These are phyloP conservation scores for Platanthera zijinensis DNA, from an alignment of 106 monocot species.

Conservation along the genomic window DNA sequence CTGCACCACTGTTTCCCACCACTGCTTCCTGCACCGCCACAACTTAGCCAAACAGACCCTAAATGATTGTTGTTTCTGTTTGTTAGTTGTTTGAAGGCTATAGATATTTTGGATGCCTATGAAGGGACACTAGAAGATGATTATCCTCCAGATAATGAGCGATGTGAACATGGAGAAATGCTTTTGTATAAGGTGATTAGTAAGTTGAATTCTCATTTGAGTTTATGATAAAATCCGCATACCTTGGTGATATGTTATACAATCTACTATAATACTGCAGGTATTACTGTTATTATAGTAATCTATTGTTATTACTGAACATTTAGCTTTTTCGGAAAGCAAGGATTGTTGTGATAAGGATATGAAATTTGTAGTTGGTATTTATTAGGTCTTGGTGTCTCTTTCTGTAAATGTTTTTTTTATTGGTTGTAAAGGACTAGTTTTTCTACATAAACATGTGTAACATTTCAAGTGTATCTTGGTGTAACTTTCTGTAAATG, in stretches of 20 bases:
- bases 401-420: not conserved
- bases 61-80: conserved; percentile 2
- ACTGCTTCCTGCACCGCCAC: too few species aligned
- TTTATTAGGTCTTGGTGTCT: not conserved
- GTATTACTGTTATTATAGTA: not conserved
- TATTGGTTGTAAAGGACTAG: not conserved
- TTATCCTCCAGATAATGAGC: conserved; percentile 92
- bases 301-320: not conserved
- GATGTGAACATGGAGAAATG: conserved; percentile 97
- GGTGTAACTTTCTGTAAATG: too few species aligned
- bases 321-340: not conserved
- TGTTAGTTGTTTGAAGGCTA: conserved; percentile 73
- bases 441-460: not conserved
- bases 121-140: conserved; percentile 97
- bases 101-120: conserved; percentile 91
- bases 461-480: too few species aligned
- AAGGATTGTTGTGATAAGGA: not conserved
- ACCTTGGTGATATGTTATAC: not conserved
- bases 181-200: conserved; percentile 81
- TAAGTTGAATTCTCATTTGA: not conserved
- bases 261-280: not conserved
- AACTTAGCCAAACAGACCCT: too few species aligned
- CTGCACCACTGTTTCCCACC: too few species aligned
- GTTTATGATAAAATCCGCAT: conserved; percentile 2
- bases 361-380: not conserved